Evolutionary conservation across 768 basidiomycete genomes (phyloP).

Genomic region (Clitopilus hobsonii): DNA sequence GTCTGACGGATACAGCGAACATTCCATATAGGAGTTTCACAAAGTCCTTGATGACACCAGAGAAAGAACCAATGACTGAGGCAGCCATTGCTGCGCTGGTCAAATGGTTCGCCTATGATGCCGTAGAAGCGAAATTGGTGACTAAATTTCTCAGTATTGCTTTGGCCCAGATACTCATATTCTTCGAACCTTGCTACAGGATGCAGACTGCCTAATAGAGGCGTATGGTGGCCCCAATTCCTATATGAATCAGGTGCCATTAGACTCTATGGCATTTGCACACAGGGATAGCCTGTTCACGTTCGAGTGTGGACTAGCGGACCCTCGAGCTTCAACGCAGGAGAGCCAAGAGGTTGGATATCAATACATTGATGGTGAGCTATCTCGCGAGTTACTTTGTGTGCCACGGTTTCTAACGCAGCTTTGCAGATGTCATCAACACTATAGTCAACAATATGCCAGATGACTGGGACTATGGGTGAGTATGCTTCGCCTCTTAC

Average conservation of each 20-base stretch:
- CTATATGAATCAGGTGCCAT: no score
- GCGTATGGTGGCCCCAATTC: no score
- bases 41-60: not conserved
- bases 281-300: no score
- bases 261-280: no score
- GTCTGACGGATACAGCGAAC: not conserved
- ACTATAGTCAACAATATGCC: conserved; percentile 22
- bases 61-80: not conserved
- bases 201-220: conserved; percentile 22
- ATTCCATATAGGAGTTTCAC: not conserved
- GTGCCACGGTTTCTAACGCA: not conserved
- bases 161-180: not conserved
- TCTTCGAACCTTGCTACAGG: not conserved
- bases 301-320: conserved; percentile 28
- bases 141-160: not conserved
- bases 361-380: conserved; percentile 29
- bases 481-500: not conserved
- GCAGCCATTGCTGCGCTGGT: not conserved
- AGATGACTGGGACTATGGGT: conserved; percentile 23
- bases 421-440: conserved; percentile 19
- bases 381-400: not conserved
- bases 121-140: not conserved
- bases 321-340: conserved; percentile 18
- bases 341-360: conserved; percentile 23
- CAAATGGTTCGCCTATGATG: not conserved